phyloP scores from a whole-genome alignment of 805 yeast species.

The Barnettozyma salicaria region DNA sequence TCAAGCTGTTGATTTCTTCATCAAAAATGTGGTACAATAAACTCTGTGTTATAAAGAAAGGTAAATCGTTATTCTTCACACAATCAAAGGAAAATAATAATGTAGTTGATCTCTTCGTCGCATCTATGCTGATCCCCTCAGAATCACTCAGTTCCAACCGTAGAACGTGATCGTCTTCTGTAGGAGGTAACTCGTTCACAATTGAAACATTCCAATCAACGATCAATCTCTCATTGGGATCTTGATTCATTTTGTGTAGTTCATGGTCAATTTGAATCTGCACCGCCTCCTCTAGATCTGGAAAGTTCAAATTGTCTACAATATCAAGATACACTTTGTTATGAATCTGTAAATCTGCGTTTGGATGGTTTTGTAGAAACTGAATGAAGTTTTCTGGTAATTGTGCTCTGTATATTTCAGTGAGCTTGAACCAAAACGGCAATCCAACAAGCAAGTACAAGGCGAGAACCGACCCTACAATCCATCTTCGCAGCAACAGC shows the following conservation, averaged over 20 bases:
- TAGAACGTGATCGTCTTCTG: slow-evolving; percentile 29
- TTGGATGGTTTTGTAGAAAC: slow-evolving; percentile 32
- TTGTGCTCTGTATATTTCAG: slow-evolving; percentile 37
- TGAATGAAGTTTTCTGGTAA: slow-evolving; percentile 33
- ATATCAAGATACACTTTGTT: slow-evolving; percentile 39
- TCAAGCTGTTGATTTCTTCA: slow-evolving; percentile 33
- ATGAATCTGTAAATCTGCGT: slow-evolving; percentile 36
- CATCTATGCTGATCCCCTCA: slow-evolving; percentile 40
- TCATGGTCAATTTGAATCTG: slow-evolving; percentile 41
- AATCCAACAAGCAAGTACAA: slow-evolving; percentile 33
- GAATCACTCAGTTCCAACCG: slow-evolving; percentile 35
- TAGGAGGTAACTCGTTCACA: slow-evolving; percentile 21
- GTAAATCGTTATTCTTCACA: slow-evolving; percentile 53
- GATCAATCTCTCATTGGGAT: slow-evolving; percentile 21
- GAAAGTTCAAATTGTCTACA: slow-evolving; percentile 45
- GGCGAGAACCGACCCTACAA: slow-evolving; percentile 17
- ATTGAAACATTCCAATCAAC: slow-evolving; percentile 33
- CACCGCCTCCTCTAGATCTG: slow-evolving; percentile 58
- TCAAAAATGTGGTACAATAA: slow-evolving; percentile 40
- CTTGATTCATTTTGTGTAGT: slow-evolving; percentile 23
- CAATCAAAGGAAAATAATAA: slow-evolving; percentile 38
- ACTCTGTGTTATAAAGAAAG: slow-evolving; percentile 53
- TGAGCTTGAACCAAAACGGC: slow-evolving; percentile 37
- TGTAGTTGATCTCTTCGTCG: slow-evolving; percentile 33
- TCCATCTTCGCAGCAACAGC: slow-evolving; percentile 20